Evolutionary conservation across 2,329 filamentous ascomycete genomes (phyloP).

Genomic region (Shiraia bambusicola): DNA sequence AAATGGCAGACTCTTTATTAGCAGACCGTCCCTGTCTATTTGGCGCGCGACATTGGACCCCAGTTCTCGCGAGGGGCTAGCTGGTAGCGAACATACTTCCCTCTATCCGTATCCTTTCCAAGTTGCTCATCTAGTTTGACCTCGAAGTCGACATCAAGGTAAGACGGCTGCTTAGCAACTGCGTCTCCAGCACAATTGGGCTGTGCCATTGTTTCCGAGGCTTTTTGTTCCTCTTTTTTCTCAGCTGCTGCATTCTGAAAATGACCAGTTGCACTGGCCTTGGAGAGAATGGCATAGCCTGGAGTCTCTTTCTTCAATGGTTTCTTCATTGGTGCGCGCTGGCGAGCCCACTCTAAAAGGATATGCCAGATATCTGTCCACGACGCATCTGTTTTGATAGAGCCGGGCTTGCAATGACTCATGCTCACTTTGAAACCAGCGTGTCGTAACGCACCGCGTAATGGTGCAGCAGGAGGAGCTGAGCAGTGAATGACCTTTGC

Average conservation of each 20-base stretch:
- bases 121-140: slow-evolving; percentile 80
- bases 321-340: slow-evolving; percentile 75
- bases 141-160: slow-evolving; percentile 48
- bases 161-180: slow-evolving; percentile 18
- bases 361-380: slow-evolving; percentile 90
- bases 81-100: slow-evolving; percentile 82
- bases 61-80: slow-evolving; percentile 88
- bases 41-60: slow-evolving; percentile 72
- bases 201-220: slow-evolving; percentile 6
- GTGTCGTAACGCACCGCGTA: slow-evolving; percentile 78
- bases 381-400: slow-evolving; percentile 89
- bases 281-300: slow-evolving; percentile 62
- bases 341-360: slow-evolving; percentile 86
- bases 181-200: slow-evolving; percentile 5
- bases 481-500: slow-evolving; percentile 76
- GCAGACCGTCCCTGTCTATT: slow-evolving; percentile 23
- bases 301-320: slow-evolving; percentile 69
- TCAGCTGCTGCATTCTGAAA: slow-evolving; percentile 4
- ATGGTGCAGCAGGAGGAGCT: slow-evolving; percentile 74
- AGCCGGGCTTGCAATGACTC: slow-evolving; percentile 86
- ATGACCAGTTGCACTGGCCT: slow-evolving; percentile 21
- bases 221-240: slow-evolving; percentile 3
- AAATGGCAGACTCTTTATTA: neutral
- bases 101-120: slow-evolving; percentile 66
- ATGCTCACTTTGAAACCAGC: slow-evolving; percentile 81